Base-by-base conservation (phyloP, 768 basidiomycete genomes). In the Calvatia gigantea region DNA sequence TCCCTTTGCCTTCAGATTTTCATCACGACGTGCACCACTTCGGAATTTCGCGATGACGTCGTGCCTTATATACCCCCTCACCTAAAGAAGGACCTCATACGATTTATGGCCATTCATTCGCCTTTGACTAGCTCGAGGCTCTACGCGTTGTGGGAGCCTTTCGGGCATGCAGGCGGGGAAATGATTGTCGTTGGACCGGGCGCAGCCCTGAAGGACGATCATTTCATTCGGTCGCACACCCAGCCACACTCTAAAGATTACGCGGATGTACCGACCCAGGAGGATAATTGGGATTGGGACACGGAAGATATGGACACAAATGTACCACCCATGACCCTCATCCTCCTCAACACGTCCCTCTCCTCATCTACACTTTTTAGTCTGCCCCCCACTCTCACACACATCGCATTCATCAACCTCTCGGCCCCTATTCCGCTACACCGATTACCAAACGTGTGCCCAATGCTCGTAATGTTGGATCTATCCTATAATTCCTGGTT, bases 361-460 rank as follows among this genome's bases (percentile, higher is more conserved):
- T 61, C 75, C 2, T 66, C 72, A 1, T 69, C 76, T 2, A 72
- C 74, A 1, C 58, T 85, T 19, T 70, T 81, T 45, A 69, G 76
- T 32, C 70, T 89, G 35, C 87, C 87, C 1, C 80, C 79, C 9
- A 87, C 87, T 3, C 68, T 90, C 42, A 87, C 85, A 1, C 80
- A 75, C 46, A 71, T 90, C 39, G 81, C 79, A 17, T 75, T 89
- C 25, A 61, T 89, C 58, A 70, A 79, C 42, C 65, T 89, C 31
- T 70, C 77, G 1, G 54, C 69, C 5, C 71, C 77, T 0, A 67
- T 84, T 15, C 71, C 82, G 1, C 62, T 91, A 17, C 77, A 83
- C 58, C 75, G 83, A 58, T 68, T 91, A 33, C 81, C 86, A 0
- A 70, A 67, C 9, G 64, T 78, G 12, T 86, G 84, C 59, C 89